Percentiles rank a stretch among this genome's conserved stretches.
Conservation (phyloP, 208 protist species). For the Crithidia expoeki region DNA sequence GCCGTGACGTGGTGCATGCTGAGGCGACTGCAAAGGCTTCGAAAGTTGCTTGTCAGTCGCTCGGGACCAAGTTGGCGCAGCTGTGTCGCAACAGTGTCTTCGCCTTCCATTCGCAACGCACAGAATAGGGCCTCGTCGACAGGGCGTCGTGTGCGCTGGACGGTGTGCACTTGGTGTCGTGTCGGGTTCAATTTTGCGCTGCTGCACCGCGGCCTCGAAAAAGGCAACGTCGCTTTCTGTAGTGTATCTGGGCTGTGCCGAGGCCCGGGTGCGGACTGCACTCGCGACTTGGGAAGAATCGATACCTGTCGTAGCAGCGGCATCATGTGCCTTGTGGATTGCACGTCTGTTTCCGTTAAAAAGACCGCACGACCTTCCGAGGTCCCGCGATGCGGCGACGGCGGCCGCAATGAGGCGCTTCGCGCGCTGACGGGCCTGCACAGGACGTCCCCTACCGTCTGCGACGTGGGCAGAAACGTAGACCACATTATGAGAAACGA, state of each 20-base stretch:
- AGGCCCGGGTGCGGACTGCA: constrained; percentile 6
- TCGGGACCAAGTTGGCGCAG: constrained; percentile 17
- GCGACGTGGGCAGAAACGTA: not conserved
- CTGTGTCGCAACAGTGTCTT: constrained; percentile 17
- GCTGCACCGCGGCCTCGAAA: not conserved
- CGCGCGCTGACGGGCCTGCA: not conserved
- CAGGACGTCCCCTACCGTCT: constrained; percentile 12
- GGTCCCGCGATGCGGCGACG: not conserved
- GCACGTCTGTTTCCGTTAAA: not conserved
- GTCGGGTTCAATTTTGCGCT: not conserved
- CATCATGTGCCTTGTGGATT: not conserved
- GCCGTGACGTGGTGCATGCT: constrained; percentile 30
- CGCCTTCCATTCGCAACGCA: constrained; percentile 27
- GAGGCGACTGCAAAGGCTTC: constrained; percentile 27
- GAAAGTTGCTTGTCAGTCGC: constrained; percentile 20
- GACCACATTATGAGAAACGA: constrained; percentile 1
- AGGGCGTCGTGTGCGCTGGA: constrained; percentile 16
- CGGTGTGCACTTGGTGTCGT: not conserved
- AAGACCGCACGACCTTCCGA: not conserved
- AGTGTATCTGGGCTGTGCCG: not conserved
- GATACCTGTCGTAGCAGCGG: not conserved
- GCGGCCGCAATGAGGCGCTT: not conserved
- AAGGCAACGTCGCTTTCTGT: not conserved
- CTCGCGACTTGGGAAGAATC: not conserved
- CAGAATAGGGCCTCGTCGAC: constrained; percentile 38